Percentiles rank a stretch among this genome's conserved stretches.
Conservation (phyloP, 176 grass and related monocot genomes). For the Olyra latifolia region DNA sequence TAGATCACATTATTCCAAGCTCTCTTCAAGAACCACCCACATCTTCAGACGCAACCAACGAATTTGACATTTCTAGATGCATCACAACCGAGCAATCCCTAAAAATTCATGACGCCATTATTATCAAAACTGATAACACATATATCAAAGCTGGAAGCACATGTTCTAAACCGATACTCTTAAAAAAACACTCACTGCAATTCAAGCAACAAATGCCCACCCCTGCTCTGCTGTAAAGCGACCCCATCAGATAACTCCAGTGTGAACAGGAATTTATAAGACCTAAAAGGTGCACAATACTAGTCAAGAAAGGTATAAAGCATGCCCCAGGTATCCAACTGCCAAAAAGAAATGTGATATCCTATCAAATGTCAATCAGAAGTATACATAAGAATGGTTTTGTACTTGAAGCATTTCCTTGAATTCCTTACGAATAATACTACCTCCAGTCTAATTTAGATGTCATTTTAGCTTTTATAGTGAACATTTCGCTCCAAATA, state of each 20-base stretch:
- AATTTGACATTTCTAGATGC: slow-evolving; percentile 39
- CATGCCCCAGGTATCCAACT: background rate
- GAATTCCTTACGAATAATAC: background rate
- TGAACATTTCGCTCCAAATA: background rate
- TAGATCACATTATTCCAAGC: slow-evolving; percentile 56
- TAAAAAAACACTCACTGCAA: slow-evolving; percentile 38
- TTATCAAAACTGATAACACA: slow-evolving; percentile 3
- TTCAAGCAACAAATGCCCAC: slow-evolving; percentile 50
- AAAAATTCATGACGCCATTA: slow-evolving; percentile 8
- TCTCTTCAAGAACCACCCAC: slow-evolving; percentile 32
- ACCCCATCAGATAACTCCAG: slow-evolving; percentile 40
- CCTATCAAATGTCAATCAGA: background rate
- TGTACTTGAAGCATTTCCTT: too few relatives aligned
- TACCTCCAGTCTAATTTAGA: background rate
- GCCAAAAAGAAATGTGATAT: background rate
- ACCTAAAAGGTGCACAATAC: slow-evolving; percentile 31
- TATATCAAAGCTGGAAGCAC: background rate
- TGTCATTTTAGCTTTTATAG: background rate
- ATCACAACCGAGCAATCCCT: slow-evolving; percentile 44
- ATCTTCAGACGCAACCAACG: slow-evolving; percentile 36
- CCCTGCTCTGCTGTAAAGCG: slow-evolving; percentile 45
- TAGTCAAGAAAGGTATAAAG: slow-evolving; percentile 10
- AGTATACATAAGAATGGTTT: background rate
- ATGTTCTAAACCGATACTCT: background rate
- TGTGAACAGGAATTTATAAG: slow-evolving; percentile 44